Conservation (phyloP, 2,329 filamentous ascomycete genomes). For the Drechslerella dactyloides region DNA sequence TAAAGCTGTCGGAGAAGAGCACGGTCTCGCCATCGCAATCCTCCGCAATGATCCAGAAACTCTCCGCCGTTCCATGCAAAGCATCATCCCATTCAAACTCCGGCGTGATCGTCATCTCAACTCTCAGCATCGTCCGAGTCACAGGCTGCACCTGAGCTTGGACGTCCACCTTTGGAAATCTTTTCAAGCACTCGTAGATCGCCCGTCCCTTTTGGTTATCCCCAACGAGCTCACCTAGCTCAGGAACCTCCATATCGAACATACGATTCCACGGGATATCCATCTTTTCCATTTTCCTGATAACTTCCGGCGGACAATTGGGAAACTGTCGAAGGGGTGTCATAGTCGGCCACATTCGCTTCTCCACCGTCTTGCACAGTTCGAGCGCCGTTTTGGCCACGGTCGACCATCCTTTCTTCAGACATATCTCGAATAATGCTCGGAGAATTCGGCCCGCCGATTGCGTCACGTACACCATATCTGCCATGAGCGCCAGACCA, state of each 20-base stretch:
- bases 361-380: conserved; percentile 98
- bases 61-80: conserved; percentile 85
- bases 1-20: conserved; percentile 90
- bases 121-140: conserved; percentile 87
- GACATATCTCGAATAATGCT: conserved; percentile 94
- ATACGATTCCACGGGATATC: conserved; percentile 93
- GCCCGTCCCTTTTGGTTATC: conserved; percentile 74
- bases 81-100: conserved; percentile 95
- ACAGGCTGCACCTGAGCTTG: conserved; percentile 94
- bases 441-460: conserved; percentile 94
- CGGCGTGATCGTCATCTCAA: conserved; percentile 88
- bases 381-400: conserved; percentile 92
- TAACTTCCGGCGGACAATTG: conserved; percentile 76
- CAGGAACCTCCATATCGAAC: conserved; percentile 90
- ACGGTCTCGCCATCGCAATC: conserved; percentile 98
- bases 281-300: conserved; percentile 91
- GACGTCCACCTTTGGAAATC: conserved; percentile 90
- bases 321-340: conserved; percentile 90
- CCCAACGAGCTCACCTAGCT: conserved; percentile 53
- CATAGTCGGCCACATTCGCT: conserved; percentile 99
- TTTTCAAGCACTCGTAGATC: conserved; percentile 84
- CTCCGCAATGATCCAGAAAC: conserved; percentile 96
- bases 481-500: conserved; percentile 93
- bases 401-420: conserved; percentile 94
- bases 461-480: conserved; percentile 98